Base-by-base conservation (phyloP, 1,284 basidiomycete genomes). In the Ceratobasidium sp. region DNA sequence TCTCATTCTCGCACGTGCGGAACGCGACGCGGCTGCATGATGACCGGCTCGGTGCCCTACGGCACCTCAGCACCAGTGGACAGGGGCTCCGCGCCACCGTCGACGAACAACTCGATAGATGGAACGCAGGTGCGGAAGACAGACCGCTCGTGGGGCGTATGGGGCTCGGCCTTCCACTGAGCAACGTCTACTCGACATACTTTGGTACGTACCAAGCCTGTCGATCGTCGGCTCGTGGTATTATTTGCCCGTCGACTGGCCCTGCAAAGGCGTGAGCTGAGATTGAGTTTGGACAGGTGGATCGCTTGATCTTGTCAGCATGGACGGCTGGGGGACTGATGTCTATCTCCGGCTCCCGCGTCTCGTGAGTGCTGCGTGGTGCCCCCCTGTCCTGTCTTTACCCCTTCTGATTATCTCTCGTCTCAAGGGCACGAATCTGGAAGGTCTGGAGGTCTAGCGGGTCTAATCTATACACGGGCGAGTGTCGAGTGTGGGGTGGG, bases 291-390 rank as follows among this genome's bases (percentile, higher is more conserved):
- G 61, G 44, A 32, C 43, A 61, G 94, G 94, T 32, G 93, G 93
- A 1, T 91, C 90, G 2, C 79, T 95, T 57, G 90, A 93, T 75
- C 82, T 95, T n/a, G 87, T 94, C 16, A 91, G 92, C 26, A 78
- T 95, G 78, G 91, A 95, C 78, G 92, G 93, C 71, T 94, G 91
- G 87, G 92, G 92, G 91, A 94, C 92, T 6, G 93, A 95, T 78
- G 91, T 90, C 21, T 94, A 91, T 81, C 78, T 95, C 58, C 85
- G 91, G 26, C 83, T 95, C 59, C 94, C 93, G 1, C 94, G 91
- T 81, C 83, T 95, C 78, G 93, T 92, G 76, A 82, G 89, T 82
- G 11, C 49, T 62, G 41, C 49, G 66, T 74, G 67, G 32, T 52
- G 64, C 43, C 35, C 35, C 35, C 13, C 18, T 57, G 46, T 52